Evolutionary conservation across 208 protist genomes (phyloP).

Genomic region (Acanthamoeba royreba): DNA sequence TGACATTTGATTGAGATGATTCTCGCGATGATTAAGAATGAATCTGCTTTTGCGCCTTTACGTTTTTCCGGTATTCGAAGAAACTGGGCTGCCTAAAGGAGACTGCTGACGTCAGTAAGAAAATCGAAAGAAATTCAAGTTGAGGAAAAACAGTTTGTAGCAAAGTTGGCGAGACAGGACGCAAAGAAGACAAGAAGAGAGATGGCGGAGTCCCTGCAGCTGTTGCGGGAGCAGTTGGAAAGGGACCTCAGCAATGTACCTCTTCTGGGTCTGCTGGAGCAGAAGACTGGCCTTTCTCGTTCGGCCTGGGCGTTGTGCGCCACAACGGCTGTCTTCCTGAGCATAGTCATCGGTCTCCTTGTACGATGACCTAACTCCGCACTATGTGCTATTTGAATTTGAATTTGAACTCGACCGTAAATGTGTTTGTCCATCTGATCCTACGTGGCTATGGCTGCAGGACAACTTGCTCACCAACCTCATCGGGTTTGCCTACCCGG

Average conservation of each 20-base stretch:
- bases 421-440: too few species aligned
- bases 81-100: too few species aligned
- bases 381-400: not conserved
- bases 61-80: not conserved
- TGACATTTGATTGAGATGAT: too few species aligned
- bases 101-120: not conserved
- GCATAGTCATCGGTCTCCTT: not conserved
- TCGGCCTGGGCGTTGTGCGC: not conserved
- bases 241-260: not conserved
- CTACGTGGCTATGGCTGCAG: too few species aligned
- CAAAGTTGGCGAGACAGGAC: too few species aligned
- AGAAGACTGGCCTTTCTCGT: not conserved
- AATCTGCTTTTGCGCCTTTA: not conserved
- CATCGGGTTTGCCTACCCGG: conserved; percentile 56
- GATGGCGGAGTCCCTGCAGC: not conserved
- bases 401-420: not conserved
- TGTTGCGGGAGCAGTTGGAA: not conserved
- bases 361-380: not conserved
- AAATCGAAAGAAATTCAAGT: not conserved
- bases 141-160: too few species aligned
- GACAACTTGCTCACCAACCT: not conserved
- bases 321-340: not conserved
- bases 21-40: not conserved
- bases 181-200: not conserved
- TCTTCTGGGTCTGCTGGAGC: not conserved